Percentiles rank a stretch among this genome's conserved stretches.
Conservation (phyloP, 768 basidiomycete species). For the Megacollybia marginata region DNA sequence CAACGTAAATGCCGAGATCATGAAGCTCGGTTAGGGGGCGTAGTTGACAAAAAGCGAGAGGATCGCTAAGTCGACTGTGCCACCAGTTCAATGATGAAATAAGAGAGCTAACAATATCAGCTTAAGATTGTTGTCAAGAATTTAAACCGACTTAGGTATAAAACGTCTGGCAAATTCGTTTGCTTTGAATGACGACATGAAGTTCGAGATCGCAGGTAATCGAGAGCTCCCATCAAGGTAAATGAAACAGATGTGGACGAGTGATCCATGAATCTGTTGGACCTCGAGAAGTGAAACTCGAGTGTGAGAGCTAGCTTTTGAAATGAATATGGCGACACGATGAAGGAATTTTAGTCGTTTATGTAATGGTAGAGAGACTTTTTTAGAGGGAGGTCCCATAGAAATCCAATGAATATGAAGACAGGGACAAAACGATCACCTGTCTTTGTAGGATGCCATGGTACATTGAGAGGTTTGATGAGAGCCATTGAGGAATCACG, state of each 20-base stretch:
- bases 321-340: too few species aligned
- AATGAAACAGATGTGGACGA: conserved; percentile 10
- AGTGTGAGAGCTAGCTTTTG: neutral
- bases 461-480: conserved; percentile 2
- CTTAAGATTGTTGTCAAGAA: too few species aligned
- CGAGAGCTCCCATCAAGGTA: conserved; percentile 1
- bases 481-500: neutral
- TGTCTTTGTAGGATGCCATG: conserved; percentile 10
- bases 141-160: neutral
- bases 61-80: neutral
- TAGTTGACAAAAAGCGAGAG: neutral
- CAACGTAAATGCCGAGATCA: conserved; percentile 6
- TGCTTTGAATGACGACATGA: neutral
- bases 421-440: conserved; percentile 2
- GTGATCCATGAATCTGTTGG: conserved; percentile 7
- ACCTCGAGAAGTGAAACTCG: neutral
- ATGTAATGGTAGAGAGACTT: conserved; percentile 9
- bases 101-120: too few species aligned
- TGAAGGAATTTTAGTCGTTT: conserved; percentile 1
- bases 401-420: conserved; percentile 12
- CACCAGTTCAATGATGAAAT: conserved; percentile 2
- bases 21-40: neutral
- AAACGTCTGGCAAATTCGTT: neutral
- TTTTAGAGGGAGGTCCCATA: conserved; percentile 5
- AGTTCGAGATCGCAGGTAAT: neutral